These are phyloP conservation scores for Waltergamsia citrina DNA, from an alignment of 2,329 filamentous ascomycete genomes.

Conservation along the genomic window DNA sequence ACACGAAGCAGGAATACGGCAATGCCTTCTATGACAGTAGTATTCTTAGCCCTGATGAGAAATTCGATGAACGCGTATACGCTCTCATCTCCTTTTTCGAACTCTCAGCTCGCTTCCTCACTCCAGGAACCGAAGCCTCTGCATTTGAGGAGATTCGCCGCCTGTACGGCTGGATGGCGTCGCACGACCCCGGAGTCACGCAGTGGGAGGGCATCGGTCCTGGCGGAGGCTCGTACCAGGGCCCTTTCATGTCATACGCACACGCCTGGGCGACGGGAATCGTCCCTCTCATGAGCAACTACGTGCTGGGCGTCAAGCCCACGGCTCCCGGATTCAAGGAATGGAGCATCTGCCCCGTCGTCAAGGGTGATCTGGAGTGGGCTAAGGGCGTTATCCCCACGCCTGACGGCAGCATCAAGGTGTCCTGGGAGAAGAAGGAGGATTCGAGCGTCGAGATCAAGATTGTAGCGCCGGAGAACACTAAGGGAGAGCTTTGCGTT, in stretches of 20 bases:
- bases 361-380: conserved; percentile 25
- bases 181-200: conserved; percentile 33
- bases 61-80: conserved; percentile 35
- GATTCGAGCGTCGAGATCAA: background rate
- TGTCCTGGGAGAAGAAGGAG: conserved; percentile 7
- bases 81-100: conserved; percentile 45
- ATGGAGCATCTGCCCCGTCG: conserved; percentile 28
- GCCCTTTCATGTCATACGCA: conserved; percentile 34
- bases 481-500: background rate
- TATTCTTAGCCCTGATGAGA: conserved; percentile 15
- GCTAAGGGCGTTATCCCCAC: conserved; percentile 33
- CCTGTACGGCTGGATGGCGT: conserved; percentile 40
- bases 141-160: conserved; percentile 35
- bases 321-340: conserved; percentile 29
- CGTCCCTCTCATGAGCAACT: conserved; percentile 33
- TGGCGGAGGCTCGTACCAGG: conserved; percentile 31
- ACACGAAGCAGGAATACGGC: conserved; percentile 29
- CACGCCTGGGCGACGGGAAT: conserved; percentile 44
- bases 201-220: conserved; percentile 42
- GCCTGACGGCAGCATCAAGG: conserved; percentile 13
- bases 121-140: conserved; percentile 15
- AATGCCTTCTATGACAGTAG: conserved; percentile 43
- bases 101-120: conserved; percentile 35
- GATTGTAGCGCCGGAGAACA: background rate
- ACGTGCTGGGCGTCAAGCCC: conserved; percentile 36